These are phyloP conservation scores for Sporothrix protearum DNA, from an alignment of 2,329 filamentous ascomycete species.

Conservation along the genomic window DNA sequence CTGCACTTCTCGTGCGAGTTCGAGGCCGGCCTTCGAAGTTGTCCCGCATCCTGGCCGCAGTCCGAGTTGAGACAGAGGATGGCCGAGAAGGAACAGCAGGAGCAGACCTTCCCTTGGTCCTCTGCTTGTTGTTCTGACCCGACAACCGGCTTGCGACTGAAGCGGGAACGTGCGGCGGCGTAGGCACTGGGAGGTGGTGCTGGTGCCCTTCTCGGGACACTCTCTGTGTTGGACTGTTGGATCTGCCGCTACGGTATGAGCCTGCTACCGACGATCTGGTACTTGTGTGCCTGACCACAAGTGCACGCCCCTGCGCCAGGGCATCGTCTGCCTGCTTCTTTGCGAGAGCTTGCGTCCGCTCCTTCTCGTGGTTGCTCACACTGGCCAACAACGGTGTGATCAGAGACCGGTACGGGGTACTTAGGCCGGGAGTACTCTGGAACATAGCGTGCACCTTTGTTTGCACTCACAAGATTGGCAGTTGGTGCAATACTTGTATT, in stretches of 20 bases:
- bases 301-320: too few relatives aligned
- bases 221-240: neutral
- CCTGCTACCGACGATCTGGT: neutral
- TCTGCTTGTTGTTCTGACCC: neutral
- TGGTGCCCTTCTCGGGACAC: neutral
- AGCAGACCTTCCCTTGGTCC: neutral
- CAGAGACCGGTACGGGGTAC: conserved; percentile 8
- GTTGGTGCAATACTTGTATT: neutral
- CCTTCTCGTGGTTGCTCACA: neutral
- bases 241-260: neutral
- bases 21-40: neutral
- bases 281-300: neutral
- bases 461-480: neutral
- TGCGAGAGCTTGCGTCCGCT: neutral
- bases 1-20: neutral
- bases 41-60: conserved; percentile 2
- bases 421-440: conserved; percentile 15
- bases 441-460: neutral
- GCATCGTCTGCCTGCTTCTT: neutral
- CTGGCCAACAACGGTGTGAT: neutral
- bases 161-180: neutral
- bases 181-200: neutral
- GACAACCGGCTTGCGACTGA: neutral
- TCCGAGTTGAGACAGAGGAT: neutral
- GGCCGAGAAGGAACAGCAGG: neutral